These are phyloP conservation scores for Paratrimastix pyriformis DNA, from an alignment of 78 protist genomes.

Conservation along the genomic window DNA sequence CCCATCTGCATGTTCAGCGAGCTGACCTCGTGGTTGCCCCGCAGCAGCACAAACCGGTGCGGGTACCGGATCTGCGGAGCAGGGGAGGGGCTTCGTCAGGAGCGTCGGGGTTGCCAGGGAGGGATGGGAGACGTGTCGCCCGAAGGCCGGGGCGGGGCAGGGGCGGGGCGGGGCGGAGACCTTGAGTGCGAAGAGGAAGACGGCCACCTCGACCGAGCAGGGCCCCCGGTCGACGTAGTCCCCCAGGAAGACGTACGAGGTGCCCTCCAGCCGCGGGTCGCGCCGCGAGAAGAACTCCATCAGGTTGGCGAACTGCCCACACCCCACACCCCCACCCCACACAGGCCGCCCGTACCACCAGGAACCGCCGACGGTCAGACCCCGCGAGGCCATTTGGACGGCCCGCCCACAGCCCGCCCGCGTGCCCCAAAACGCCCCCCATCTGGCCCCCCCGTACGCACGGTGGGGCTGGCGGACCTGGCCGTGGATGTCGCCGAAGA, in stretches of 20 bases:
- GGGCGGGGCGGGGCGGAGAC: background rate
- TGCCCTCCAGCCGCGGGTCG: background rate
- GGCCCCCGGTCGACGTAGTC: conserved; percentile 11
- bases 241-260: conserved; percentile 16
- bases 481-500: conserved; percentile 18
- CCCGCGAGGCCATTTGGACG: too few species aligned
- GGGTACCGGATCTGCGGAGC: background rate
- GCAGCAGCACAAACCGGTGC: background rate
- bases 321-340: too few species aligned
- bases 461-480: too few species aligned
- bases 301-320: background rate
- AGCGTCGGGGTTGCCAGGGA: conserved; percentile 24
- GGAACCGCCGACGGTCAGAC: too few species aligned
- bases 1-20: too few species aligned
- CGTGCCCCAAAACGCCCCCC: too few species aligned
- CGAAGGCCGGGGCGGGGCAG: too few species aligned
- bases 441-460: too few species aligned
- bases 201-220: conserved; percentile 6
- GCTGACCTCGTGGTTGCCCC: background rate
- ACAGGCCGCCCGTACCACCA: too few species aligned
- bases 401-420: too few species aligned
- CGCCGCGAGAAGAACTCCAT: background rate
- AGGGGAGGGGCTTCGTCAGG: background rate
- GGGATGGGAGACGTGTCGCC: background rate
- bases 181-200: conserved; percentile 16